A percentile compares a stretch with the other conserved stretches of the same genome.
These are phyloP conservation scores for Corylus avellana DNA, from an alignment of 306 rosid species.

Conservation along the genomic window DNA sequence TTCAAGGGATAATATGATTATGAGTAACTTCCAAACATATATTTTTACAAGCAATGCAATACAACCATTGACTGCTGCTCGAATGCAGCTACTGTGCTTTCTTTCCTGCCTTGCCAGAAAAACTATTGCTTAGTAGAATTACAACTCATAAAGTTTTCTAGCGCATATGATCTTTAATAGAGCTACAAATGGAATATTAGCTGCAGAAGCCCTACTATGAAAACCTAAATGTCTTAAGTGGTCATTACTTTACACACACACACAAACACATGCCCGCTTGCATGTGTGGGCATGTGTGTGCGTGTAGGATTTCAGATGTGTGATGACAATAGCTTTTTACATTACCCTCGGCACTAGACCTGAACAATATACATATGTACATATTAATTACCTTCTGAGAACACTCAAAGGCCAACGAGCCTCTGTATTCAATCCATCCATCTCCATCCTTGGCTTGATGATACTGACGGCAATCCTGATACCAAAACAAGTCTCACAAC, in stretches of 20 bases:
- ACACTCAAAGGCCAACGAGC: constrained; percentile 76
- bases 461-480: constrained; percentile 95
- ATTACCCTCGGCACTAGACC: background rate
- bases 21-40: background rate
- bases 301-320: too few species aligned
- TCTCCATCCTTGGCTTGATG: constrained; percentile 99
- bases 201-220: background rate
- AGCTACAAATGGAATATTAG: background rate
- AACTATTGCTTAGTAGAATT: background rate
- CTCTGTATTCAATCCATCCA: constrained; percentile 98
- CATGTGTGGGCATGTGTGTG: too few species aligned
- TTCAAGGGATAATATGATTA: background rate
- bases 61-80: background rate
- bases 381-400: constrained; percentile 67
- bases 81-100: background rate
- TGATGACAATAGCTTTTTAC: too few species aligned
- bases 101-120: background rate
- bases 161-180: background rate
- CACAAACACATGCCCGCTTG: background rate
- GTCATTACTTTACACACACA: background rate
- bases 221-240: background rate
- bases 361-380: background rate
- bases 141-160: background rate
- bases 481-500: constrained; percentile 31
- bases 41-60: background rate